These are phyloP conservation scores for Zymoseptoria brevis DNA, from an alignment of 2,329 filamentous ascomycete species.

Conservation along the genomic window DNA sequence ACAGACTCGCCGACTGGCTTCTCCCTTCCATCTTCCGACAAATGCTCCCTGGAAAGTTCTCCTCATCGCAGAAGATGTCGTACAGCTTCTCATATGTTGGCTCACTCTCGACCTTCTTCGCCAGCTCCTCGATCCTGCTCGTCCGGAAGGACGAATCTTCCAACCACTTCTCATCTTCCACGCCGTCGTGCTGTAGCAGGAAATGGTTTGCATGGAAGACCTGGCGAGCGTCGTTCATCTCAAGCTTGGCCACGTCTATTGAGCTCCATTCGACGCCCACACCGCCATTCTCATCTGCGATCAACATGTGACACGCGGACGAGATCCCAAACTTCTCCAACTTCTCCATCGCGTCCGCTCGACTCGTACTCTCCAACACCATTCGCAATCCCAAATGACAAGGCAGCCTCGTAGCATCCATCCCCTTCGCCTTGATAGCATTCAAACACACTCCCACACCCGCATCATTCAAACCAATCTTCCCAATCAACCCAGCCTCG, in stretches of 20 bases:
- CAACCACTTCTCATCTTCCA: constrained; percentile 36
- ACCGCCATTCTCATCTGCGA: constrained; percentile 42
- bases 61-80: constrained; percentile 35
- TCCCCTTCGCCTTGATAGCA: constrained; percentile 51
- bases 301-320: constrained; percentile 46
- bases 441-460: constrained; percentile 56
- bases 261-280: constrained; percentile 45
- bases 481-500: constrained; percentile 55
- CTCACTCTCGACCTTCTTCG: constrained; percentile 12
- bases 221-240: constrained; percentile 28
- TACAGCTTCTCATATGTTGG: constrained; percentile 10
- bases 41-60: constrained; percentile 32
- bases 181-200: constrained; percentile 32
- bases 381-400: constrained; percentile 54
- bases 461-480: constrained; percentile 54
- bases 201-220: constrained; percentile 41
- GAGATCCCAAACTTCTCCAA: constrained; percentile 44
- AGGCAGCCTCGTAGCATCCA: constrained; percentile 46
- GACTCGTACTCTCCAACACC: constrained; percentile 46
- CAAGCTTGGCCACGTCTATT: constrained; percentile 26
- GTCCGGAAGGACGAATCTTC: constrained; percentile 34
- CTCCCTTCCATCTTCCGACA: constrained; percentile 25
- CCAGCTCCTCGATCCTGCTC: constrained; percentile 30
- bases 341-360: constrained; percentile 39
- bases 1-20: constrained; percentile 26